phyloP scores from a whole-genome alignment of 176 grass and related monocot species.

The Luzula sylvatica region DNA sequence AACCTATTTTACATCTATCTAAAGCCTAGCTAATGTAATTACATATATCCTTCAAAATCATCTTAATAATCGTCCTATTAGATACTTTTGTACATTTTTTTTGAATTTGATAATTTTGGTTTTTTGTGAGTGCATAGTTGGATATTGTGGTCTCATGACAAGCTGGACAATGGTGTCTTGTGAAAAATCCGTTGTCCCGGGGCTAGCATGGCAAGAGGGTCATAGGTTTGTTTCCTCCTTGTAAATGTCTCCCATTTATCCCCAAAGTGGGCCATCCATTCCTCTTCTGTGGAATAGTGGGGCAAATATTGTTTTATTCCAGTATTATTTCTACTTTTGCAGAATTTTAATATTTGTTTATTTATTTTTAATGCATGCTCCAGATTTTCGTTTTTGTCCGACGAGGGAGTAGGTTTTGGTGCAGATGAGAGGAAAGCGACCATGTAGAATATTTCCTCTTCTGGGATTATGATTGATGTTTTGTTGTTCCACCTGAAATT shows the following conservation, averaged over 20 bases:
- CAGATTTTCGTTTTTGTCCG: conserved; percentile 35
- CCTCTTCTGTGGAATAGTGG: conserved; percentile 54
- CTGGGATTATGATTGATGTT: conserved; percentile 75
- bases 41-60: too few relatives aligned
- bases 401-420: conserved; percentile 34
- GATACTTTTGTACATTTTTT: too few relatives aligned
- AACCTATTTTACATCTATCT: too few relatives aligned
- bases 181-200: conserved; percentile 87
- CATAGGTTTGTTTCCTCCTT: conserved; percentile 64
- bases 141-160: conserved; percentile 25
- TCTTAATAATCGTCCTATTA: too few relatives aligned
- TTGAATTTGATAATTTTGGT: too few relatives aligned
- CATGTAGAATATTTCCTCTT: conserved; percentile 87
- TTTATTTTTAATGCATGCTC: conserved; percentile 55
- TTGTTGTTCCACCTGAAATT: conserved; percentile 76
- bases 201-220: conserved; percentile 79
- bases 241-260: conserved; percentile 83
- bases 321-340: conserved; percentile 29
- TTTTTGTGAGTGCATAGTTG: too few relatives aligned
- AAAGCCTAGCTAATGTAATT: too few relatives aligned
- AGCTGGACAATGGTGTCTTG: conserved; percentile 34
- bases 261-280: conserved; percentile 95
- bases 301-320: conserved; percentile 89
- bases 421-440: conserved; percentile 80
- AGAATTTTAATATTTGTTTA: conserved; percentile 60